Evolutionary conservation across 2,329 filamentous ascomycete genomes (phyloP), one percentile per base, ranked within the genome.

Genomic region (Cryoendolithus antarcticus): DNA sequence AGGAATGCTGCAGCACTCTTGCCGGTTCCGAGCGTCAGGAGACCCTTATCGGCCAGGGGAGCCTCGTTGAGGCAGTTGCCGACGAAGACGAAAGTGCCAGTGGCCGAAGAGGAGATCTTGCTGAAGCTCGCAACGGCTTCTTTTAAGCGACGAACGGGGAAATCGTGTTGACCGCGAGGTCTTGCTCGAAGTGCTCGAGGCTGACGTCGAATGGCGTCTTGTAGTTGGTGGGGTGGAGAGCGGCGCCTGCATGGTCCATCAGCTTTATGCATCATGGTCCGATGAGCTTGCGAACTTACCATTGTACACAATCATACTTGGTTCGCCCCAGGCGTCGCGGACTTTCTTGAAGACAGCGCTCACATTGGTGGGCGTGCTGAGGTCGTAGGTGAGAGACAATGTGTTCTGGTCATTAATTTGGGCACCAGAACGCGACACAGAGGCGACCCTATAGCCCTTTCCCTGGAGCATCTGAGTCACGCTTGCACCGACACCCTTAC

Each of bases 281-380:
- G 24, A 27, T 27, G 24, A 27, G 24, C 24, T 27, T 27, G 24
- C 24, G 24, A 27, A 27, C 7, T 41, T 44, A 57, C 53, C 52
- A 47, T 66, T 69, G 41, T 66, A 67, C 3, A 68, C 53, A 4
- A 69, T 59, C 2, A 70, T 65, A 39, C 57, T 62, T 5, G 65
- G 65, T n/a, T 53, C 38, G 11, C 60, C 56, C 6, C 63, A 45
- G 19, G 46, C 30, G 34, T 43, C 35, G 34, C 60, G 62, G 3
- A 67, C 62, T 43, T 58, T 56, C 1, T 50, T 42, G 47, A 70
- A 71, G 3, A 58, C 51, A 2, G 38, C 42, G 2, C 48, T 41
- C 1, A 71, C 52, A n/a, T 51, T 48, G 2, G 52, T 37, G 0
- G 64, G 53, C 8, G 63, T 46, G 0, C 55, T 46, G 6, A 68